Base-by-base conservation (phyloP, 441 rosid species). In the Geranium incanum region DNA sequence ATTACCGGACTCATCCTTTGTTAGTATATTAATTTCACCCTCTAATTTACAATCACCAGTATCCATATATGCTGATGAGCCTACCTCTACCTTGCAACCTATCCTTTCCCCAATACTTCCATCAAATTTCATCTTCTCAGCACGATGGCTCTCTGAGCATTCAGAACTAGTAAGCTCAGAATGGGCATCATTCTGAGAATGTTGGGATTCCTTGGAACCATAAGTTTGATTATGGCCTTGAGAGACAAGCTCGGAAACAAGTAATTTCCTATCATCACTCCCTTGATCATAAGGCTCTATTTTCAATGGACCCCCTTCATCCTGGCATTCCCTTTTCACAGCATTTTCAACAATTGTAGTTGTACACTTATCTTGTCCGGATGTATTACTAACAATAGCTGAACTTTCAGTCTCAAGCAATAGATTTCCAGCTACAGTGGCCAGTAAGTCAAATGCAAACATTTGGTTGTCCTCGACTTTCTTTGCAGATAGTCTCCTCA, bases 371-470 rank as follows among this genome's bases (percentile, higher is more conserved):
- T 81, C 83, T 71, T 84, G 78, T 28, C 68, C 70, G 36, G 77
- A 71, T 37, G 66, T 72, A 68, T 76, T 77, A 48, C 72, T 66
- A 3, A 79, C 66, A 77, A 70, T 60, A 59, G 75, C 78, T 33
- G 73, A 43, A 67, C 69, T 64, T 71, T 73, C 79, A 15, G 67
- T 79, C 70, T 78, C 86, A 4, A 75, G 74, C 41, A 81, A 81
- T 66, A 89, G 71, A 71, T 86, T 83, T 70, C 85, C 86, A 74
- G 94, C 94, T 72, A 87, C 84, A 66, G 90, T 81, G 74, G 91
- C 91, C 79, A 89, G 70, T 67, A 87, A 76, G 81, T 87, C 87
- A 69, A 89, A 83, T 4, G 88, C 84, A 75, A 78, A 70, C 77
- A 73, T 76, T 73, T 73, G 71, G 23, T 73, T 79, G 74, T 78